These are phyloP conservation scores for Pseudogymnoascus sp. DNA, from an alignment of 2,329 filamentous ascomycete species.

Conservation along the genomic window DNA sequence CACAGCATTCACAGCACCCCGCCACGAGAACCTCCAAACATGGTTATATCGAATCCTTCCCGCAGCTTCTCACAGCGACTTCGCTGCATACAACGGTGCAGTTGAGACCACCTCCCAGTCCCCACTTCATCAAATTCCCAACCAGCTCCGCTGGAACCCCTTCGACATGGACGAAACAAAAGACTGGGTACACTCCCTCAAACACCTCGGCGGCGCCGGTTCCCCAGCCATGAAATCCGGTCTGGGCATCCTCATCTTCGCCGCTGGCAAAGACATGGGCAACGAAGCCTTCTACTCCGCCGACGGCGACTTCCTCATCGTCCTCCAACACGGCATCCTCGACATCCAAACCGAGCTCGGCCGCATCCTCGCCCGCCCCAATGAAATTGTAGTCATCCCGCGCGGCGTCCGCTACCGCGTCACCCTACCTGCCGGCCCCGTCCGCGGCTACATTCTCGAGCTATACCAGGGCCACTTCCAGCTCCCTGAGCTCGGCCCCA, in stretches of 20 bases:
- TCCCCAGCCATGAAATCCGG: conserved; percentile 74
- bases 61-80: conserved; percentile 39
- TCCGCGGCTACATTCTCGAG: conserved; percentile 68
- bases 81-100: conserved; percentile 30
- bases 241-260: conserved; percentile 73
- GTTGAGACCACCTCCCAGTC: conserved; percentile 37
- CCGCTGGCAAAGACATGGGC: conserved; percentile 71
- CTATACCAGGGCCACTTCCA: conserved; percentile 66
- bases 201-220: conserved; percentile 67
- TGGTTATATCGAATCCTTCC: conserved; percentile 53
- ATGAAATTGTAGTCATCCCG: conserved; percentile 71
- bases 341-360: conserved; percentile 76
- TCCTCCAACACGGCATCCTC: conserved; percentile 65
- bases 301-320: conserved; percentile 71
- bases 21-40: conserved; percentile 49
- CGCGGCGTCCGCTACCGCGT: conserved; percentile 70
- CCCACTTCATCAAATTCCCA: conserved; percentile 67
- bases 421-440: conserved; percentile 52
- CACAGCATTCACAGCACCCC: conserved; percentile 50
- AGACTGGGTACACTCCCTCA: conserved; percentile 56
- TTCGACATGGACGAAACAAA: conserved; percentile 65
- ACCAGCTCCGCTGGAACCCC: conserved; percentile 68
- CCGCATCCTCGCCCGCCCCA: conserved; percentile 64
- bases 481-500: conserved; percentile 66
- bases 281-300: conserved; percentile 76